Evolutionary conservation across 176 grass and related monocot genomes (phyloP).

Genomic region (Cenchrus americanus): DNA sequence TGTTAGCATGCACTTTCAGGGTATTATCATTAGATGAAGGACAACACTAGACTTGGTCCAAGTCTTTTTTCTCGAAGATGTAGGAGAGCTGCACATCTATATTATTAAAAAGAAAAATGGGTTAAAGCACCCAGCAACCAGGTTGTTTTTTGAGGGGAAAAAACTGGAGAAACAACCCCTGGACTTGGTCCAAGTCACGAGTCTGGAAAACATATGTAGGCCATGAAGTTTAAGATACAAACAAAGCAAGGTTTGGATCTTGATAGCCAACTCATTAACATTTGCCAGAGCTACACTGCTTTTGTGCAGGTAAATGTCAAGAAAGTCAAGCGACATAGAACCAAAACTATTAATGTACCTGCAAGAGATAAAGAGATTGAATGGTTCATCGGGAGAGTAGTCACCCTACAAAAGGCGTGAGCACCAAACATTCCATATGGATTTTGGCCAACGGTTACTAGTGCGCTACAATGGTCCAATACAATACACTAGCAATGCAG

Average conservation of each 20-base stretch:
- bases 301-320: background rate
- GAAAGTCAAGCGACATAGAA: background rate
- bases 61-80: too few species aligned
- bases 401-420: background rate
- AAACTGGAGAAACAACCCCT: background rate
- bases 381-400: background rate
- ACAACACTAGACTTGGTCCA: constrained; percentile 9
- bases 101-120: too few species aligned
- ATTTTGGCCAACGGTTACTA: background rate
- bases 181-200: background rate
- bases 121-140: too few species aligned
- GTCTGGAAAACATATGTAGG: background rate
- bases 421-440: background rate
- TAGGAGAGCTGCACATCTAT: too few species aligned
- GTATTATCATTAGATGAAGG: background rate
- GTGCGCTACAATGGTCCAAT: background rate
- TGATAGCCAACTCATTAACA: background rate
- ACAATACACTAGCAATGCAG: background rate
- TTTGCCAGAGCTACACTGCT: background rate
- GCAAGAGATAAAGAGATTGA: background rate
- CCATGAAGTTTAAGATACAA: background rate
- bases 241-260: background rate
- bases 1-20: background rate
- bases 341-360: background rate
- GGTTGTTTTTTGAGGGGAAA: too few species aligned